Evolutionary conservation across 352 stramenopile genomes (phyloP).

Genomic region (Globisporangium recalcitrans): DNA sequence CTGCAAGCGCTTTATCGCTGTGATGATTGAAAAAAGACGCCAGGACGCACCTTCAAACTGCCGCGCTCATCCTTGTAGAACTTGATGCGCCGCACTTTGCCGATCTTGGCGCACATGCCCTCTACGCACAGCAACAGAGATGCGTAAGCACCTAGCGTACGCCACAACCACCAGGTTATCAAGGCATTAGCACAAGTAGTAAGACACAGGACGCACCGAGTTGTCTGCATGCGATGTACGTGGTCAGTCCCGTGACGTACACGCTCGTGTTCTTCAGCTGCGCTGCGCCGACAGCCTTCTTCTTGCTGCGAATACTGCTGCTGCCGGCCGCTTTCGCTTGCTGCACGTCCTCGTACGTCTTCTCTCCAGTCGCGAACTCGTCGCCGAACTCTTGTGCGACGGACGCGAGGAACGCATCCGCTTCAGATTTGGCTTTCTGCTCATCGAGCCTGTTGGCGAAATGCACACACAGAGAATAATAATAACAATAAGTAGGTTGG

Average conservation of each 20-base stretch:
- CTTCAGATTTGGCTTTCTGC: constrained; percentile 28
- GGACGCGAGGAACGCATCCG: constrained; percentile 39
- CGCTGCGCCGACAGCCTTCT: constrained; percentile 5
- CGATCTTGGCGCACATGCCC: constrained; percentile 58
- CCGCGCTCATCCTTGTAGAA: constrained; percentile 82
- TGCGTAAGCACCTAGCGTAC: neutral
- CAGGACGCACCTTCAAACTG: constrained; percentile 52
- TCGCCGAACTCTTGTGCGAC: constrained; percentile 19
- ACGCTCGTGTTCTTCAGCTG: constrained; percentile 60
- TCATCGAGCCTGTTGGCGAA: constrained; percentile 43
- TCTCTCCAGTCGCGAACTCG: constrained; percentile 14
- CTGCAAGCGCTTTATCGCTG: neutral
- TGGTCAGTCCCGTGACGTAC: constrained; percentile 74
- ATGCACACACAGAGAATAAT: neutral
- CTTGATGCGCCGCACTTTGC: constrained; percentile 81
- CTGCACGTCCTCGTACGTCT: constrained; percentile 9
- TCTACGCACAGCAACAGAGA: constrained; percentile 26
- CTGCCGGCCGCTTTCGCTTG: neutral
- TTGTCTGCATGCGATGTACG: constrained; percentile 80
- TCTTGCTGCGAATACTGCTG: constrained; percentile 4
- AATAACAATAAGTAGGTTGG: neutral
- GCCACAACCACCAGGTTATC: too few relatives aligned
- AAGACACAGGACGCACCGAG: constrained; percentile 34
- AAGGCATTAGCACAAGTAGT: too few relatives aligned
- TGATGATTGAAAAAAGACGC: neutral